phyloP scores from a whole-genome alignment of 2,329 filamentous ascomycete species.

The Colletotrichum siamense region DNA sequence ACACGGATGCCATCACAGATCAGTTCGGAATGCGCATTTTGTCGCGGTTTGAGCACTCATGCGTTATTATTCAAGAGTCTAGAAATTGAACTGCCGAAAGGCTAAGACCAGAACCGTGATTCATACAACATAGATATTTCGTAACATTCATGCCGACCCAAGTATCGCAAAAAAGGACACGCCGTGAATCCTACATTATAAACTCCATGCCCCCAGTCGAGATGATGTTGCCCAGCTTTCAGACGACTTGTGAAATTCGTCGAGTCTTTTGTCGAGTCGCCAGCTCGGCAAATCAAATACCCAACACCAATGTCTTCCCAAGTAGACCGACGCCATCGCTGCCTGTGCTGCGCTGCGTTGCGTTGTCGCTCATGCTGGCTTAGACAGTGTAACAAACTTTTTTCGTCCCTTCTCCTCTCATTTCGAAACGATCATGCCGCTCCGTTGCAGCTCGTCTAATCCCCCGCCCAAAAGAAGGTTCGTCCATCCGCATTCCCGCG shows the following conservation, averaged over 20 bases:
- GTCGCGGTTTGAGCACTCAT: background rate
- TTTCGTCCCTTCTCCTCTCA: background rate
- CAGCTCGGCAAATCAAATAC: background rate
- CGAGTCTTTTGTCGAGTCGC: background rate
- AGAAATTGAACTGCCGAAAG: background rate
- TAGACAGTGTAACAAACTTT: background rate
- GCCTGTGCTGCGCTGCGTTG: background rate
- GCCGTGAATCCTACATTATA: background rate
- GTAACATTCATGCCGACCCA: background rate
- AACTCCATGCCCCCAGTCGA: background rate
- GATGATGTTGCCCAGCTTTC: background rate
- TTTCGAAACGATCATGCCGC: background rate
- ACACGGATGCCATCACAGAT: background rate
- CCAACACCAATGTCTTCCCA: background rate
- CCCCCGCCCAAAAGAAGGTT: background rate
- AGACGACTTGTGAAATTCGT: background rate
- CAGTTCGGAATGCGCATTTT: background rate
- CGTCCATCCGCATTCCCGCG: background rate
- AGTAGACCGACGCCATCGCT: background rate
- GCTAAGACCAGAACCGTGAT: background rate
- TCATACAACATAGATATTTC: background rate
- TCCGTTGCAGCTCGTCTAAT: background rate
- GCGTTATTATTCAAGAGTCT: background rate
- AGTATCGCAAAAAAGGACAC: background rate
- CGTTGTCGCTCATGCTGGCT: background rate